Percentiles rank a stretch among this genome's conserved stretches.
Evolutionary conservation across 768 basidiomycete species (phyloP).

Genomic region (Tulasnella sp.): DNA sequence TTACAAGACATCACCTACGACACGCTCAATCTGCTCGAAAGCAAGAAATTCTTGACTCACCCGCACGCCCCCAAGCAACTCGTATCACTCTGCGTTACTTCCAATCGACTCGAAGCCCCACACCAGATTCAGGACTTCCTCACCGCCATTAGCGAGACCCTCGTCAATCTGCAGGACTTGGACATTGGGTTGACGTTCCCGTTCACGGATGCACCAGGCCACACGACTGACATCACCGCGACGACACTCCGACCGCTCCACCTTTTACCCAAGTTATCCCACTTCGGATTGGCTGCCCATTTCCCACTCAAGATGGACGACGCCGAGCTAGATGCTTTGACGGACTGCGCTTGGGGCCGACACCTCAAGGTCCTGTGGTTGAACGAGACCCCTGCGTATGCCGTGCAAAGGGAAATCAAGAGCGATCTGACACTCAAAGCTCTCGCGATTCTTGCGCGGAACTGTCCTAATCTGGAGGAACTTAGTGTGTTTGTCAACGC

Average conservation of each 20-base stretch:
- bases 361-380: constrained; percentile 4
- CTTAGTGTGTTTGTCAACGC: constrained; percentile 1
- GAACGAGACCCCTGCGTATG: constrained; percentile 7
- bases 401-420: background rate
- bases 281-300: constrained; percentile 10
- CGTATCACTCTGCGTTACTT: constrained; percentile 2
- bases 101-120: background rate
- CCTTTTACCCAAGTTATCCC: background rate
- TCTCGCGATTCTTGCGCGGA: background rate
- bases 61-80: background rate
- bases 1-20: constrained; percentile 4
- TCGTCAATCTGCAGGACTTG: background rate
- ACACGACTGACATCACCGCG: background rate
- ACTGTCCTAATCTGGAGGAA: constrained; percentile 3
- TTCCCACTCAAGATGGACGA: constrained; percentile 7
- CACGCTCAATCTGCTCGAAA: constrained; percentile 1
- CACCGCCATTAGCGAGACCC: background rate
- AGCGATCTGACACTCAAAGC: constrained; percentile 5
- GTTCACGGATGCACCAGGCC: background rate
- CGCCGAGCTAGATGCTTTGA: background rate
- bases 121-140: constrained; percentile 1
- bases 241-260: background rate
- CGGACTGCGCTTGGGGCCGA: background rate
- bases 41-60: constrained; percentile 1
- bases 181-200: constrained; percentile 6